Evolutionary conservation across 2,329 filamentous ascomycete genomes (phyloP).

Genomic region (Aspergillus pseudoviridinutans): DNA sequence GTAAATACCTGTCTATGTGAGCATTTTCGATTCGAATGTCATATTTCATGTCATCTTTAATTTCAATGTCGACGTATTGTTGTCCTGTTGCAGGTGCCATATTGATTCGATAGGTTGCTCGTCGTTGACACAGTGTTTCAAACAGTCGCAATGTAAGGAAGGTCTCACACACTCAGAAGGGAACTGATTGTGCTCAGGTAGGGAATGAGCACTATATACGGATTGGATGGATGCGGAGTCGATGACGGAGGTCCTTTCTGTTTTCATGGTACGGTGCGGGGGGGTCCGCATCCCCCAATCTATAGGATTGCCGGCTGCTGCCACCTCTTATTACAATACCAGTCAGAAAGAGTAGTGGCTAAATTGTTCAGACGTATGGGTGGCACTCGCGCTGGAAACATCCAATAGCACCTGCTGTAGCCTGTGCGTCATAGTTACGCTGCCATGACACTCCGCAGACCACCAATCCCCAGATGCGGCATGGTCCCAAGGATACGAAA

Average conservation of each 20-base stretch:
- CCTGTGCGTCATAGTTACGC: not conserved
- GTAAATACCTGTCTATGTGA: conserved; percentile 7
- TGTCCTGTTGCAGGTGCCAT: not conserved
- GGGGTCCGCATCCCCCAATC: no score
- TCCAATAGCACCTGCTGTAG: not conserved
- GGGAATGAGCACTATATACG: no score
- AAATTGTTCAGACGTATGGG: no score
- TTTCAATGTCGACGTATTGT: conserved; percentile 8
- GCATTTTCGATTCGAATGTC: conserved; percentile 12
- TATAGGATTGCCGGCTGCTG: no score
- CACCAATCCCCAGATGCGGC: not conserved
- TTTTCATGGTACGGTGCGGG: no score
- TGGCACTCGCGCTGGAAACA: not conserved
- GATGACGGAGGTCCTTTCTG: no score
- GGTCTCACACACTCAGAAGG: no score
- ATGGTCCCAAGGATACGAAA: no score
- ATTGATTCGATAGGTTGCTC: not conserved
- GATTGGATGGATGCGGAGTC: no score
- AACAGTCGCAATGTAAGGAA: not conserved
- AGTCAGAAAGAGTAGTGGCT: no score
- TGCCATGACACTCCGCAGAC: not conserved
- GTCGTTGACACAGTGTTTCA: not conserved
- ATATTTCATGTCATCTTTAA: conserved; percentile 11
- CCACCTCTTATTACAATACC: no score
- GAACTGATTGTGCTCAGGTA: no score